Percentiles rank a stretch among this genome's conserved stretches.
Conservation (phyloP, 78 protist species). For the Dictyostelium brefeldianum region DNA sequence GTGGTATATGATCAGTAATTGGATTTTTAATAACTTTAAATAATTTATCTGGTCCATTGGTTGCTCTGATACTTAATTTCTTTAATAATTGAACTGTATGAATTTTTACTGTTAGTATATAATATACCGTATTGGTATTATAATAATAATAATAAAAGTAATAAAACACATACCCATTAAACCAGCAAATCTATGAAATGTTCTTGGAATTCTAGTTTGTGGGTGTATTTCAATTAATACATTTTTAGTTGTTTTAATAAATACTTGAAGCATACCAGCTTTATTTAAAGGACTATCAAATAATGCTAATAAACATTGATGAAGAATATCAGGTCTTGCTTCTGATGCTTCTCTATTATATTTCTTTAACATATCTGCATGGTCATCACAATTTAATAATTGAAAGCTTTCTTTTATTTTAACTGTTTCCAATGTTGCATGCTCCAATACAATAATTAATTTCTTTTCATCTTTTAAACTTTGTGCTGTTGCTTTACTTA, state of each 20-base stretch:
- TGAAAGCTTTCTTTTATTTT: constrained; percentile 90
- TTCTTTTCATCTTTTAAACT: not conserved
- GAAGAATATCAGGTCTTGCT: constrained; percentile 97
- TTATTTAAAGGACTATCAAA: constrained; percentile 99
- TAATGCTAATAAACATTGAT: constrained; percentile 97
- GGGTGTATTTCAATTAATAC: constrained; percentile 91
- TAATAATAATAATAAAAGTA: no score
- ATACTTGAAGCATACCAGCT: constrained; percentile 97
- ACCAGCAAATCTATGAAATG: constrained; percentile 96
- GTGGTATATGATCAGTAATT: constrained; percentile 93
- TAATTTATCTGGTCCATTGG: constrained; percentile 92
- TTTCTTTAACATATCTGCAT: constrained; percentile 86
- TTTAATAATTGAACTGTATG: constrained; percentile 96
- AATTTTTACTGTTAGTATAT: not conserved
- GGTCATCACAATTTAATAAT: constrained; percentile 96
- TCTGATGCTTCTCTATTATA: constrained; percentile 88
- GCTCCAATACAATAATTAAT: constrained; percentile 91
- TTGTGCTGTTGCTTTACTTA: not conserved
- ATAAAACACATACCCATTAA: constrained; percentile 92
- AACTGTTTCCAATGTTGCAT: constrained; percentile 93
- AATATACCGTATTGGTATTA: not conserved
- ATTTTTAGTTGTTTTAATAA: constrained; percentile 88
- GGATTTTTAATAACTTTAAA: constrained; percentile 98
- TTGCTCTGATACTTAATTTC: constrained; percentile 95
- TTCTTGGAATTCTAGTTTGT: constrained; percentile 97